A percentile compares a stretch with the other conserved stretches of the same genome.
phyloP scores from a whole-genome alignment of 345 rosid species.

The Crucihimalaya himalaica region DNA sequence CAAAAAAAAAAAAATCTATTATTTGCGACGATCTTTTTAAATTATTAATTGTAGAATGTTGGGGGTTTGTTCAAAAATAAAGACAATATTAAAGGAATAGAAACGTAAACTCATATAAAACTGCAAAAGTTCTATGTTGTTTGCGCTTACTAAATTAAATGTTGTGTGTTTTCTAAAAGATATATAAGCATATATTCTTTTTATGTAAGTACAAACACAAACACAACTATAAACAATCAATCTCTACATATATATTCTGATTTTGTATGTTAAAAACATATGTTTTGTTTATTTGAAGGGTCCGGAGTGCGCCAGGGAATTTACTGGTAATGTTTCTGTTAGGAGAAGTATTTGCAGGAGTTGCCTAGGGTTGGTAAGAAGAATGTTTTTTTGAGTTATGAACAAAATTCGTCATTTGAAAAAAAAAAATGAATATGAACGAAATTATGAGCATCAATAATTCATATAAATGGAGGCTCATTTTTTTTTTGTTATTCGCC shows the following conservation, averaged over 20 bases:
- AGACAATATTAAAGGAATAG: neutral
- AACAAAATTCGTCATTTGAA: neutral
- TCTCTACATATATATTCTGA: neutral
- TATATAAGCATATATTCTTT: neutral
- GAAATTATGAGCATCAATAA: neutral
- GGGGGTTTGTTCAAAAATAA: neutral
- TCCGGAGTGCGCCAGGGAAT: conserved; percentile 87
- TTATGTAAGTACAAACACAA: neutral
- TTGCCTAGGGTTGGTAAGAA: conserved; percentile 68
- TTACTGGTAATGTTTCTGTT: conserved; percentile 60
- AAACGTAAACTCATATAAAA: neutral
- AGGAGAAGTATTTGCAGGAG: conserved; percentile 71
- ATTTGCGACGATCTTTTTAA: neutral
- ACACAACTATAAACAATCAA: neutral
- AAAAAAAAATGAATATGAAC: neutral
- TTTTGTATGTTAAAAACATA: neutral
- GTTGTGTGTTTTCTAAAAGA: too few relatives aligned
- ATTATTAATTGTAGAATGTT: neutral
- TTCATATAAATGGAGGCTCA: neutral
- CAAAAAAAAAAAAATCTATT: too few relatives aligned
- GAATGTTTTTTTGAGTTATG: conserved; percentile 45
- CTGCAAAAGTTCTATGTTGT: neutral
- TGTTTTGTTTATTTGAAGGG: conserved; percentile 51
- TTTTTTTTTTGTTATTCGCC: neutral
- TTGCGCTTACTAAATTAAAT: neutral